Conservation (phyloP, 2,329 filamentous ascomycete species). For the Fonsecaea multimorphosa region DNA sequence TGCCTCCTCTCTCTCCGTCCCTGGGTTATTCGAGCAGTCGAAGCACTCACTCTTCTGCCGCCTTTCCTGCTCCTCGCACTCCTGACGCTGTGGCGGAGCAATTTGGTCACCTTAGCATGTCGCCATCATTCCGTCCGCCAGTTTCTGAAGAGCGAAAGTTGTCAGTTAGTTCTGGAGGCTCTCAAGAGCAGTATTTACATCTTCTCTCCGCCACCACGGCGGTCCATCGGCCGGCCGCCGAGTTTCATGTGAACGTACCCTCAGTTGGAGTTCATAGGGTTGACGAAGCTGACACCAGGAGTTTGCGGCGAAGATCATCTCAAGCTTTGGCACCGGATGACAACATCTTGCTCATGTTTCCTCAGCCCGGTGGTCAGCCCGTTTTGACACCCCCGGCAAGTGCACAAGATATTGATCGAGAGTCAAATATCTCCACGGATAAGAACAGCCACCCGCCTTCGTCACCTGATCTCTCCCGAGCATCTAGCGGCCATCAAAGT, state of each 20-base stretch:
- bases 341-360: conserved; percentile 35
- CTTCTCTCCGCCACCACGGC: conserved; percentile 2
- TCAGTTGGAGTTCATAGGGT: conserved; percentile 13
- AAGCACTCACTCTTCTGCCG: conserved; percentile 35
- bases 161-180: conserved; percentile 24
- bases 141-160: conserved; percentile 18
- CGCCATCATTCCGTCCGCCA: conserved; percentile 8
- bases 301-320: conserved; percentile 35
- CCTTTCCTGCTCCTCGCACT: conserved; percentile 21
- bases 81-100: conserved; percentile 27
- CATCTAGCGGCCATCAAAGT: conserved; percentile 24
- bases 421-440: conserved; percentile 9
- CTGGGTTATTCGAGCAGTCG: conserved; percentile 35
- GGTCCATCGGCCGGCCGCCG: not conserved
- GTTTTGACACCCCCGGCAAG: conserved; percentile 1
- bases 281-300: conserved; percentile 28
- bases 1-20: conserved; percentile 31
- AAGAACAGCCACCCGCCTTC: conserved; percentile 21
- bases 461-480: conserved; percentile 12
- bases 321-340: conserved; percentile 35
- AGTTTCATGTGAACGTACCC: conserved; percentile 11
- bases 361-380: conserved; percentile 23
- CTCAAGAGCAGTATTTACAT: conserved; percentile 21
- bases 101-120: conserved; percentile 26
- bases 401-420: conserved; percentile 19